Evolutionary conservation across 768 basidiomycete species (phyloP), one percentile per base, ranked within the genome.

Genomic region (Rhizopogon vulgaris): DNA sequence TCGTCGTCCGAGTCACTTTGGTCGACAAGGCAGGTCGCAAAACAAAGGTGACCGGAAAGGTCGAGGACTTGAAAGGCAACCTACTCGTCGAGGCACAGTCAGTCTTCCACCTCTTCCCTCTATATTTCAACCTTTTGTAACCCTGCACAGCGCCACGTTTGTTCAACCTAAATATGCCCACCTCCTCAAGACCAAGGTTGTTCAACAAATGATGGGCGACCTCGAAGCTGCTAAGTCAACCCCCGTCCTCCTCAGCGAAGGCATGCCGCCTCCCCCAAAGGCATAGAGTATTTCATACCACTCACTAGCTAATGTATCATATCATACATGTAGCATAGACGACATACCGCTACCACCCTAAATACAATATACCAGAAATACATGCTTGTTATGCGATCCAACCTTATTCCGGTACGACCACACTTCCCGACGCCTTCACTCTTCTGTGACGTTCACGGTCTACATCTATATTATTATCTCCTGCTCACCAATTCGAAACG

Each of bases 121-220:
- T 2, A 3, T 24, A 0, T 49, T 27, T 40, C 6, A 48, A n/a
- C 37, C 36, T 49, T 28, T 32, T 32, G 11, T 32, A 32, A 52
- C 53, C 32, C 8, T 18, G 39, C 15, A 6, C 62, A 91, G 90
- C 0, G 89, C 81, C 0, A 74, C 85, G 36, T 96, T 95, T 61
- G 82, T 97, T 12, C 92, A 97, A 60, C 94, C 94, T 1, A 83
- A 82, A 52, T 93, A 94, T 60, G 88, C 94, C 2, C 82, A 84
- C 52, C 73, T 93, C 46, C 73, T 96, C 25, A 81, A 83, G 57
- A 77, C 78, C 36, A 71, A 69, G 1, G 74, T 77, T 3, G 66
- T 92, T 1, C 77, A 75, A 50, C 78, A 85, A 55, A 77, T 80
- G 1, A 77, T 93, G 69, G 90, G 91, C 6, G 77, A 79, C 48